Conservation (phyloP, 345 rosid genomes). For the Populus deltoides region DNA sequence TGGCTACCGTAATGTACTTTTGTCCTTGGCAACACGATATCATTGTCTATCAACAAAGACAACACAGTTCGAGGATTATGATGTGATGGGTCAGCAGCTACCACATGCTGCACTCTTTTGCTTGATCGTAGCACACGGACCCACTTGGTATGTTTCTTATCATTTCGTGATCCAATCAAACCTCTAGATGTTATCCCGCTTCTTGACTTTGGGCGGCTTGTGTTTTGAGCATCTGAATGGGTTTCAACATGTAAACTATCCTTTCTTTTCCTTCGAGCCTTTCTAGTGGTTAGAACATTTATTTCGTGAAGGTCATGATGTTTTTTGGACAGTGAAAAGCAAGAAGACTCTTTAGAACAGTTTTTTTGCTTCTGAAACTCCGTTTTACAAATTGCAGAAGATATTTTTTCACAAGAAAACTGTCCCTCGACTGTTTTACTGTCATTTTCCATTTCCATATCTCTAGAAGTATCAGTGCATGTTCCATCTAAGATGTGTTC, state of each 20-base stretch:
- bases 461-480: background rate
- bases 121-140: slow-evolving; percentile 38
- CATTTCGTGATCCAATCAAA: slow-evolving; percentile 3
- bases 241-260: slow-evolving; percentile 4
- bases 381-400: background rate
- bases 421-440: slow-evolving; percentile 11
- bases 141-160: slow-evolving; percentile 3
- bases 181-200: slow-evolving; percentile 5
- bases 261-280: slow-evolving; percentile 28
- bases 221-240: slow-evolving; percentile 15
- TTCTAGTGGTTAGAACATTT: slow-evolving; percentile 18
- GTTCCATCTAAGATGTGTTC: slow-evolving; percentile 18
- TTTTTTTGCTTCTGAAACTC: slow-evolving; percentile 8
- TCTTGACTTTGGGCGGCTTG: slow-evolving; percentile 6
- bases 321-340: background rate
- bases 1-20: slow-evolving; percentile 41
- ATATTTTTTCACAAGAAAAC: slow-evolving; percentile 5
- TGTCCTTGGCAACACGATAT: slow-evolving; percentile 55
- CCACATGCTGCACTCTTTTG: slow-evolving; percentile 48
- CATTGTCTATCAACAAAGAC: slow-evolving; percentile 72
- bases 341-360: slow-evolving; percentile 9
- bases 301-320: background rate
- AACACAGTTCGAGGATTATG: slow-evolving; percentile 50
- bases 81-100: slow-evolving; percentile 32
- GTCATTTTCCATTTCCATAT: slow-evolving; percentile 7